phyloP scores from a whole-genome alignment of 2,329 filamentous ascomycete species.

The Verticillium alfalfae region DNA sequence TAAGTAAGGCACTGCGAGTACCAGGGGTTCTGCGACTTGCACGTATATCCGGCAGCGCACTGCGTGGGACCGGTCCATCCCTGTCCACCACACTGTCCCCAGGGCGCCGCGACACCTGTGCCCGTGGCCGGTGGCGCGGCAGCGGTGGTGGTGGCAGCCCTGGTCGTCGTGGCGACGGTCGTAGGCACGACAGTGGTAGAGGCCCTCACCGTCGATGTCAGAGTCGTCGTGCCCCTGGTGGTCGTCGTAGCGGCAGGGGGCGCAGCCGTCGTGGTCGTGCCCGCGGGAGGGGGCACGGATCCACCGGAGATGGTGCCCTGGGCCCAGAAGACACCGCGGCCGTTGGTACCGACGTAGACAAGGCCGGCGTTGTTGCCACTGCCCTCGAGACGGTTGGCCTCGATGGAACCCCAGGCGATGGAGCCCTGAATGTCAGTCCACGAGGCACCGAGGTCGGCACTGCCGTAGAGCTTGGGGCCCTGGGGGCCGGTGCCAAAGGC shows the following conservation, averaged over 20 bases:
- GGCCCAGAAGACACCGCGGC: conserved; percentile 35
- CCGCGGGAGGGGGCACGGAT: not conserved
- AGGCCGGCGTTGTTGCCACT: conserved; percentile 38
- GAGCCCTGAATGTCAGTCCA: conserved; percentile 42
- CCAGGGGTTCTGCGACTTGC: conserved; percentile 18
- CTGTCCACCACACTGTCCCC: conserved; percentile 35
- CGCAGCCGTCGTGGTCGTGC: conserved; percentile 23
- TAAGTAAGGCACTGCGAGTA: conserved; percentile 29
- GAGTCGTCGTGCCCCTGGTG: not conserved
- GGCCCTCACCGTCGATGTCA: not conserved
- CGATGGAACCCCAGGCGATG: conserved; percentile 38
- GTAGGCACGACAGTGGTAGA: not conserved
- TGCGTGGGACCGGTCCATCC: conserved; percentile 28
- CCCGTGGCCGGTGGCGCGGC: conserved; percentile 5
- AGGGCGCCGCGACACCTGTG: conserved; percentile 10
- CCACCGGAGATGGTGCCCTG: not conserved
- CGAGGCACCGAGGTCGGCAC: conserved; percentile 31
- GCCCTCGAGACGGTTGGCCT: conserved; percentile 31
- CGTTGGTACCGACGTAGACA: conserved; percentile 46
- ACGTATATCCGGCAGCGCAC: conserved; percentile 25
- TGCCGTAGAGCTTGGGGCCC: conserved; percentile 39
- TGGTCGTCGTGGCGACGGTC: not conserved
- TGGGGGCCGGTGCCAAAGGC: conserved; percentile 36
- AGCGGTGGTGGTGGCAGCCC: conserved; percentile 1
- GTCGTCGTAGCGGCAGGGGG: conserved; percentile 11